phyloP scores from a whole-genome alignment of 257 asterid species.

The Phtheirospermum japonicum region DNA sequence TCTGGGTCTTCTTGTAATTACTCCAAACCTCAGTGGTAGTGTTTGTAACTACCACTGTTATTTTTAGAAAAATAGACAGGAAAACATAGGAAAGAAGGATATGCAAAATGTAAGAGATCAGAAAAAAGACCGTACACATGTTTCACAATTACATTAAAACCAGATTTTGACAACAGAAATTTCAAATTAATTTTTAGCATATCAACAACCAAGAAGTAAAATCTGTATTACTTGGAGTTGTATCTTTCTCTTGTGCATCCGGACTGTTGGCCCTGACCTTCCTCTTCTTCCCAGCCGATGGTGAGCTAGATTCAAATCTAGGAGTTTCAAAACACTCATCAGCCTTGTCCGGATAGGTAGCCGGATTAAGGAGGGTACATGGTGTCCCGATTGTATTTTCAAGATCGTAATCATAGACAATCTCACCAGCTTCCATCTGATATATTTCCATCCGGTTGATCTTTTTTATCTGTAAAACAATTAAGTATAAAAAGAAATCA shows the following conservation, averaged over 20 bases:
- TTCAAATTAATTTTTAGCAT: neutral
- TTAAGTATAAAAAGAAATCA: constrained; percentile 5
- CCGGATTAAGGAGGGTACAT: constrained; percentile 15
- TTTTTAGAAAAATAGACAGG: neutral
- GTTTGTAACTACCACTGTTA: no score
- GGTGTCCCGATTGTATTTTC: constrained; percentile 22
- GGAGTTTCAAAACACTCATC: constrained; percentile 30
- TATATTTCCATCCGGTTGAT: constrained; percentile 18
- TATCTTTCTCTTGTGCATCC: constrained; percentile 32
- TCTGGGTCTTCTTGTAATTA: no score
- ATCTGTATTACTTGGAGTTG: constrained; percentile 42
- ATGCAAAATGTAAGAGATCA: neutral
- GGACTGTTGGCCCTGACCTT: constrained; percentile 27
- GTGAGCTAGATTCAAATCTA: constrained; percentile 14
- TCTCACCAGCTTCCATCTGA: constrained; percentile 45
- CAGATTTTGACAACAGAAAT: neutral
- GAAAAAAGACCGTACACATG: neutral
- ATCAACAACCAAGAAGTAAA: constrained; percentile 16
- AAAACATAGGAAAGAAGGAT: no score
- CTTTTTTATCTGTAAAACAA: no score
- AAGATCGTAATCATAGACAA: constrained; percentile 27
- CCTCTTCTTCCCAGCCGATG: constrained; percentile 30
- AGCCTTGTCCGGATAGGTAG: constrained; percentile 22
- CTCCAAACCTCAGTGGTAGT: neutral
- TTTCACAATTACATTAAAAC: neutral